A percentile compares a stretch with the other conserved stretches of the same genome.
Evolutionary conservation across 345 rosid genomes (phyloP).

Genomic region (Eucalyptus dawsonii): DNA sequence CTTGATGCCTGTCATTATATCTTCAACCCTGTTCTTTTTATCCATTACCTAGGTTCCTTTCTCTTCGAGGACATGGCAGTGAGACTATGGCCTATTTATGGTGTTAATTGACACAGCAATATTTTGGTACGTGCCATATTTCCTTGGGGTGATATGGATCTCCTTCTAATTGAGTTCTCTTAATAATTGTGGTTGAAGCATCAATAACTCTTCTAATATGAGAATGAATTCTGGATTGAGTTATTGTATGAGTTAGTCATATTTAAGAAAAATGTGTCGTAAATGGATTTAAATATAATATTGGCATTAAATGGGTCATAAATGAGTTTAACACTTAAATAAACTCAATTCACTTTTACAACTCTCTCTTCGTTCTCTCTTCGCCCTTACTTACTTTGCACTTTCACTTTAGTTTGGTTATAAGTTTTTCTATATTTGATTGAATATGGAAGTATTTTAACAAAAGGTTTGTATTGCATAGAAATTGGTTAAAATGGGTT

Average conservation of each 20-base stretch:
- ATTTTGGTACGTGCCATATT: neutral
- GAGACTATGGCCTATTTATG: neutral
- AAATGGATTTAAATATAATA: too few species aligned
- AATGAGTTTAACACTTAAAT: too few species aligned
- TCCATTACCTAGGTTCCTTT: neutral
- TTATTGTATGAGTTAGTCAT: neutral
- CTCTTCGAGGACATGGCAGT: neutral
- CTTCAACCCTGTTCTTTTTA: neutral
- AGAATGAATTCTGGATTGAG: neutral
- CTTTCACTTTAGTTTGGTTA: too few species aligned
- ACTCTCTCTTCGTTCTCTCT: rapidly evolving
- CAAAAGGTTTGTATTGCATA: neutral
- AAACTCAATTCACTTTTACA: rapidly evolving
- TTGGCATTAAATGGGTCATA: rapidly evolving
- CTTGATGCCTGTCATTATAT: neutral
- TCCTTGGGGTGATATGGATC: neutral
- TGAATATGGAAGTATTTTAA: too few species aligned
- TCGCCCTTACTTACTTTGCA: neutral
- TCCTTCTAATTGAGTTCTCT: neutral
- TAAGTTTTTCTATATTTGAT: neutral
- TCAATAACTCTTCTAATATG: neutral
- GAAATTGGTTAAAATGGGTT: neutral
- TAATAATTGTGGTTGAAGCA: neutral
- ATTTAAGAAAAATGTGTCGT: neutral
- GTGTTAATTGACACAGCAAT: rapidly evolving